A percentile compares a stretch with the other conserved stretches of the same genome.
phyloP scores from a whole-genome alignment of 768 basidiomycete genomes.

The Trametes punicea region DNA sequence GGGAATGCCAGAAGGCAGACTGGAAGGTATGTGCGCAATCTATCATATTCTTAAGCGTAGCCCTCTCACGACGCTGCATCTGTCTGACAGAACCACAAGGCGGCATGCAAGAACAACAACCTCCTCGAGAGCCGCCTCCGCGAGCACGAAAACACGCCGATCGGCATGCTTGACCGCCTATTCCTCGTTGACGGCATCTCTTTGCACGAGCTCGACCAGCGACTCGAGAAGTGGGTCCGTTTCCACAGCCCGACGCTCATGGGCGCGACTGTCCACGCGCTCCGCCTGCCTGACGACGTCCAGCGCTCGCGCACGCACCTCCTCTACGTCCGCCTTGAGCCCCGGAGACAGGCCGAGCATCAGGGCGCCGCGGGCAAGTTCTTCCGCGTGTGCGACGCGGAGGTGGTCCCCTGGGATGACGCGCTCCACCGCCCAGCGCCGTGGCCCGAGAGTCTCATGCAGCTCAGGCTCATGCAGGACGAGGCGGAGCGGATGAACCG shows the following conservation, averaged over 20 bases:
- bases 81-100: slow-evolving; percentile 22
- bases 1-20: slow-evolving; percentile 26
- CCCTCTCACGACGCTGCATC: not conserved
- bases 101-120: slow-evolving; percentile 20
- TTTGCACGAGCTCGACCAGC: slow-evolving; percentile 29
- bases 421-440: slow-evolving; percentile 20
- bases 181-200: slow-evolving; percentile 26
- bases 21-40: slow-evolving; percentile 22
- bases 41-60: not conserved
- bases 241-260: slow-evolving; percentile 30
- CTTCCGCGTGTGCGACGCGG: slow-evolving; percentile 29
- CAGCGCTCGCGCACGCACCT: slow-evolving; percentile 23
- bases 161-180: slow-evolving; percentile 14
- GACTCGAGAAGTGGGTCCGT: slow-evolving; percentile 34
- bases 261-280: slow-evolving; percentile 31
- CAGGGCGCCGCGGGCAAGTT: slow-evolving; percentile 24
- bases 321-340: slow-evolving; percentile 19
- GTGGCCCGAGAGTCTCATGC: slow-evolving; percentile 28
- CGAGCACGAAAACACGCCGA: slow-evolving; percentile 12
- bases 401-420: slow-evolving; percentile 22
- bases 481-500: slow-evolving; percentile 26
- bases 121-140: slow-evolving; percentile 19
- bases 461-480: slow-evolving; percentile 23
- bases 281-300: slow-evolving; percentile 28
- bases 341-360: slow-evolving; percentile 24